Evolutionary conservation across 2,329 filamentous ascomycete genomes (phyloP).

Genomic region (Sclerotiophoma versabilis): DNA sequence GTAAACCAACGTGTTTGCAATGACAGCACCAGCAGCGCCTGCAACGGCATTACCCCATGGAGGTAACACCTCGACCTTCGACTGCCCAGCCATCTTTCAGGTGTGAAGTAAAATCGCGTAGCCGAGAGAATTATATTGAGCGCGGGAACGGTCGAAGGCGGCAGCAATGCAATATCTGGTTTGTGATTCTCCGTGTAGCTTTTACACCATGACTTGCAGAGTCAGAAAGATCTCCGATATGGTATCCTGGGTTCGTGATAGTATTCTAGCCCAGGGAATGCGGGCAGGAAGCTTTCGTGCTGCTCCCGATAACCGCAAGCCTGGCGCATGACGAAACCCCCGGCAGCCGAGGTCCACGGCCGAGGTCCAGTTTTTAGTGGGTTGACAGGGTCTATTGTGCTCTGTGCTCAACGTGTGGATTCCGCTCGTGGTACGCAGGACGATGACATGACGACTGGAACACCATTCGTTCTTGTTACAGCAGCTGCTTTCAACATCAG

Average conservation of each 20-base stretch:
- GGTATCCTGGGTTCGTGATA: conserved; percentile 2
- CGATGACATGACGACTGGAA: not conserved
- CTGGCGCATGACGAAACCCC: conserved; percentile 35
- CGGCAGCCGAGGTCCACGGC: conserved; percentile 45
- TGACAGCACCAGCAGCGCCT: conserved; percentile 88
- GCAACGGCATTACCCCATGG: conserved; percentile 94
- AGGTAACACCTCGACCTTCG: conserved; percentile 75
- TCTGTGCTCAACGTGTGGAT: conserved; percentile 3
- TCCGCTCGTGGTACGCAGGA: not conserved
- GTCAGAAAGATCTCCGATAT: not conserved
- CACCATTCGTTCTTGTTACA: not conserved
- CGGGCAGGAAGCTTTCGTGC: conserved; percentile 26
- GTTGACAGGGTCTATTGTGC: conserved; percentile 1
- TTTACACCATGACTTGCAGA: conserved; percentile 5
- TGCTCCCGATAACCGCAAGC: conserved; percentile 28
- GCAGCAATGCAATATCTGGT: conserved; percentile 1
- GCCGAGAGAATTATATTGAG: not conserved
- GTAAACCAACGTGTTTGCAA: conserved; percentile 95
- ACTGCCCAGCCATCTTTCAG: conserved; percentile 60
- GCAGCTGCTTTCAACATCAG: not conserved
- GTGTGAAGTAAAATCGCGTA: not conserved
- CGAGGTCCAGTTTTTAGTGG: conserved; percentile 36
- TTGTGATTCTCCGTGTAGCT: not conserved
- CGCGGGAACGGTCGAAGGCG: not conserved
- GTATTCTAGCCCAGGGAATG: conserved; percentile 7